Percentiles rank a stretch among this genome's conserved stretches.
Conservation (phyloP, 306 rosid genomes). For the Quercus cerris region DNA sequence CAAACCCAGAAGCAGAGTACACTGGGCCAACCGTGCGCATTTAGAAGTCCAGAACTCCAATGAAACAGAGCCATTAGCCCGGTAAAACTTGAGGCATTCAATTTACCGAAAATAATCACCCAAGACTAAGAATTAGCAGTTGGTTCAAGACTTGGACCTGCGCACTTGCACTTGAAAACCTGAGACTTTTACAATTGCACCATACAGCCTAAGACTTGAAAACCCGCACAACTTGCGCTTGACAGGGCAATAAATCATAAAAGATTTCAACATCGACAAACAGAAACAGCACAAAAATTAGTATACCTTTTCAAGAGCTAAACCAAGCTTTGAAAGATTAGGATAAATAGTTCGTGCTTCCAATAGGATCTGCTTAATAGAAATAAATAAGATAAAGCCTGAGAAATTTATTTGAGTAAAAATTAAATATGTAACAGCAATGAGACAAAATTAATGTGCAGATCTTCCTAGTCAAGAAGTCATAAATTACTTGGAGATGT, state of each 20-base stretch:
- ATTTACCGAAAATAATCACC: no score
- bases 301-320: slow-evolving; percentile 89
- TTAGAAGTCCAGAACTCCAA: no score
- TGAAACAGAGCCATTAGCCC: no score
- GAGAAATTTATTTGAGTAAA: not conserved
- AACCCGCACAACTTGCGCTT: no score
- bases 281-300: not conserved
- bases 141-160: slow-evolving; percentile 21
- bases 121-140: not conserved
- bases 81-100: no score
- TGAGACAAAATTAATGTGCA: not conserved
- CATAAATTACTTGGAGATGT: not conserved
- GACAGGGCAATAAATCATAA: no score
- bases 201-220: no score
- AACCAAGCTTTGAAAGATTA: slow-evolving; percentile 81
- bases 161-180: no score
- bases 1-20: no score
- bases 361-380: slow-evolving; percentile 68
- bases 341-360: slow-evolving; percentile 77
- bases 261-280: no score
- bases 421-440: not conserved
- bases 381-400: not conserved
- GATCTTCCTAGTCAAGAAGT: not conserved
- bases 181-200: no score
- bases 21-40: no score